Conservation (phyloP, 2,329 filamentous ascomycete genomes). For the Zymoseptoria crescenta region DNA sequence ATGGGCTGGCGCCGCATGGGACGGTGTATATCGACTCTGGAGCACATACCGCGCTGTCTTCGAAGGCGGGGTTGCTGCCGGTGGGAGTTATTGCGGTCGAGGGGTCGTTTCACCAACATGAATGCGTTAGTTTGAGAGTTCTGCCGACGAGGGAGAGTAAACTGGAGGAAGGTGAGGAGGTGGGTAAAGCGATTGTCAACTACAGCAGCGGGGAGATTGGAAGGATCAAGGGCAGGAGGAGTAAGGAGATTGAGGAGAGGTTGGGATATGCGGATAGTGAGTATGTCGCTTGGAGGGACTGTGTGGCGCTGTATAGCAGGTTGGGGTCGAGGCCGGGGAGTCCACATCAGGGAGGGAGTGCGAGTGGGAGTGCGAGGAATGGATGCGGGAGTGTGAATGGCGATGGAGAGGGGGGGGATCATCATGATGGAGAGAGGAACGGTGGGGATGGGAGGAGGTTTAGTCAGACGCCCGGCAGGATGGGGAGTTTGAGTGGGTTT, state of each 20-base stretch:
- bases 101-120: conserved; percentile 82
- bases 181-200: conserved; percentile 84
- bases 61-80: conserved; percentile 80
- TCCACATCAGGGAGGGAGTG: no score
- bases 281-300: conserved; percentile 83
- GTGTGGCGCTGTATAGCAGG: conserved; percentile 63
- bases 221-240: conserved; percentile 76
- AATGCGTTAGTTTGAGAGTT: conserved; percentile 80
- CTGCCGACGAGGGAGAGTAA: conserved; percentile 52
- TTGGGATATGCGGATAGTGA: conserved; percentile 91
- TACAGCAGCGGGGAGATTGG: conserved; percentile 80
- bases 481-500: not conserved
- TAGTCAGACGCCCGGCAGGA: not conserved
- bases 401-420: not conserved
- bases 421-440: not conserved
- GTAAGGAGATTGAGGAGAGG: conserved; percentile 68
- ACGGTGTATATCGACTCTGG: conserved; percentile 90
- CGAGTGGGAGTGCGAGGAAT: not conserved
- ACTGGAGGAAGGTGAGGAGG: conserved; percentile 47
- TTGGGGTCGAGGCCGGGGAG: conserved; percentile 22
- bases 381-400: not conserved
- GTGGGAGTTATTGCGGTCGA: conserved; percentile 87
- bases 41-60: conserved; percentile 68
- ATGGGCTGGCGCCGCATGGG: conserved; percentile 83
- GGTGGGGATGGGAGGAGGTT: not conserved